phyloP scores from a whole-genome alignment of 208 protist species.

The Angomonas ambiguus region DNA sequence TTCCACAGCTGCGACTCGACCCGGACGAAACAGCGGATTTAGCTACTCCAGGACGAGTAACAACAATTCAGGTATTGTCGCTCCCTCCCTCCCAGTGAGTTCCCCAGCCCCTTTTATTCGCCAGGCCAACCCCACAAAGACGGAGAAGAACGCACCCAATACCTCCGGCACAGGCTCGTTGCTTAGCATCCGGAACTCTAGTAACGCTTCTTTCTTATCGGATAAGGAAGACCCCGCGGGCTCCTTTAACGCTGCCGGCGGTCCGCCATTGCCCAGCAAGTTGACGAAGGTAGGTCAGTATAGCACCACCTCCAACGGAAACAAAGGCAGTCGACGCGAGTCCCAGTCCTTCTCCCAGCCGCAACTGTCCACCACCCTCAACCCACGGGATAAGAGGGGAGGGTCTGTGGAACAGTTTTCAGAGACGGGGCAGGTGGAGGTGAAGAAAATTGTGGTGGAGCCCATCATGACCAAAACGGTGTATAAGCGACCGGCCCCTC shows the following conservation, averaged over 20 bases:
- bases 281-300: background rate
- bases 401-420: background rate
- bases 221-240: background rate
- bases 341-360: background rate
- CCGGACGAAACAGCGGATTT: conserved; percentile 37
- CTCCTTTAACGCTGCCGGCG: background rate
- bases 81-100: background rate
- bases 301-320: background rate
- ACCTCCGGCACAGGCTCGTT: background rate
- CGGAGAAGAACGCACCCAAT: background rate
- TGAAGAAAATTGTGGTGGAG: conserved; percentile 5
- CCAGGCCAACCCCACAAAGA: background rate
- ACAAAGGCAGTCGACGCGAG: conserved; percentile 10
- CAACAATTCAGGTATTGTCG: background rate
- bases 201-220: background rate
- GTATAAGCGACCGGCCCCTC: conserved; percentile 23
- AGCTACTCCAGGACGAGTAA: conserved; percentile 13
- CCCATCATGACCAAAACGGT: conserved; percentile 4
- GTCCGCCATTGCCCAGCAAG: background rate
- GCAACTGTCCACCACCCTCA: background rate
- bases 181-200: background rate
- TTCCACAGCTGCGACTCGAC: conserved; percentile 28
- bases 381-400: background rate
- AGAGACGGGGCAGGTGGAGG: background rate
- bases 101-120: background rate